Evolutionary conservation across 139 green algal species (phyloP).

Genomic region (Tetratostichococcus sp.): DNA sequence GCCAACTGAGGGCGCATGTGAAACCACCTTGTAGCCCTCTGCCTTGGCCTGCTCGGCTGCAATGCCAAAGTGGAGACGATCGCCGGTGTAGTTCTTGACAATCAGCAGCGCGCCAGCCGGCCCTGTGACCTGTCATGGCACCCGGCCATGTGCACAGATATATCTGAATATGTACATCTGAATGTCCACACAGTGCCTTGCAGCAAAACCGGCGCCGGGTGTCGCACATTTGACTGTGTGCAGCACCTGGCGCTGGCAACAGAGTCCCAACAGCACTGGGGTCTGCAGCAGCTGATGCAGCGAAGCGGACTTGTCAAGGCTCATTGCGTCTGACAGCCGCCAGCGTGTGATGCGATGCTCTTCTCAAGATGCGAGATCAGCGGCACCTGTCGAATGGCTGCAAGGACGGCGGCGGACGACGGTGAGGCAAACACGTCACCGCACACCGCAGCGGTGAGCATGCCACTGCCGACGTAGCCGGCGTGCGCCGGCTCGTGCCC

Average conservation of each 20-base stretch:
- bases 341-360: too few species aligned
- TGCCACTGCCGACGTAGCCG: slow-evolving; percentile 78
- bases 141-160: too few species aligned
- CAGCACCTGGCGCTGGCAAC: too few species aligned
- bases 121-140: slow-evolving; percentile 8
- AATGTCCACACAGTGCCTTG: too few species aligned
- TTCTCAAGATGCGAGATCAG: not conserved
- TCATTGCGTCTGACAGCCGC: too few species aligned
- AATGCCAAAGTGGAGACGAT: slow-evolving; percentile 89
- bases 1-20: too few species aligned
- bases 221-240: too few species aligned
- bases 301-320: too few species aligned
- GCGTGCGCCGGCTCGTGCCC: slow-evolving; percentile 85
- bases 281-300: too few species aligned
- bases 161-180: too few species aligned
- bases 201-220: too few species aligned
- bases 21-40: slow-evolving; percentile 39
- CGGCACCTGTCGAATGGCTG: slow-evolving; percentile 68
- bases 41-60: slow-evolving; percentile 77
- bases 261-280: too few species aligned
- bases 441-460: slow-evolving; percentile 85
- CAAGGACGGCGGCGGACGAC: slow-evolving; percentile 68
- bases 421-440: slow-evolving; percentile 88
- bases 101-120: slow-evolving; percentile 71
- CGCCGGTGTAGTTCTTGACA: slow-evolving; percentile 91